Base-by-base conservation (phyloP, 352 stramenopile genomes). In the Pythium coloratum region DNA sequence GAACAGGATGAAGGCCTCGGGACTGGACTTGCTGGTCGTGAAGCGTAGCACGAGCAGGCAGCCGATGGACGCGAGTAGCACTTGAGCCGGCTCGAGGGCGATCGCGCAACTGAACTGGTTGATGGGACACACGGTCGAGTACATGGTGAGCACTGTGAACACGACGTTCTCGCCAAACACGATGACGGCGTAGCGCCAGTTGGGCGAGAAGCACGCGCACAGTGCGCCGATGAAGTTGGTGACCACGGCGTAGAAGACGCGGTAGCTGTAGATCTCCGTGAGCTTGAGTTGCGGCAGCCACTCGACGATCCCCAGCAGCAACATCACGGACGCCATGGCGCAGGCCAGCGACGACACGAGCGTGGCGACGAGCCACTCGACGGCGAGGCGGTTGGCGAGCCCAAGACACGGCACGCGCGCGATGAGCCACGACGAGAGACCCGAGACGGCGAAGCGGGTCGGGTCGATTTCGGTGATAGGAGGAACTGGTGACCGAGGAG, bases 111-210 rank as follows among this genome's bases (percentile, higher is more conserved):
- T 75, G 36, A 86, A 73, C 36, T 85, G 34, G 55, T 89, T 89
- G 40, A 84, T 85, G 14, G 76, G 73, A 57, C 82, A 91, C n/a
- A 76, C 71, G 13, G 71, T 87, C 26, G 78, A 87, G 67, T 86
- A 75, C 59, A 91, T 63, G 18, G 80, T 87, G 26, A 89, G 64
- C 30, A 78, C 61, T 24, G 75, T 81, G 53, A 89, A 89, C 12
- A 83, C 73, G 20, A 68, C 59, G 44, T 83, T 80, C 60, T 86
- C 68, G 20, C 77, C 24, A 42, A 81, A 74, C 51, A 82, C 67
- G 28, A 89, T 62, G 28, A 77, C 51, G 0, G 71, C 71, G 49
- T 86, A 86, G n/a, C 76, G 64, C 76, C 76, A 84, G 51, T 86
- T 75, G 3, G 80, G 80, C 60, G 76, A 66, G 24, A 84, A 64